Evolutionary conservation across 768 basidiomycete genomes (phyloP).

Genomic region (Hygrocybe coccinea): DNA sequence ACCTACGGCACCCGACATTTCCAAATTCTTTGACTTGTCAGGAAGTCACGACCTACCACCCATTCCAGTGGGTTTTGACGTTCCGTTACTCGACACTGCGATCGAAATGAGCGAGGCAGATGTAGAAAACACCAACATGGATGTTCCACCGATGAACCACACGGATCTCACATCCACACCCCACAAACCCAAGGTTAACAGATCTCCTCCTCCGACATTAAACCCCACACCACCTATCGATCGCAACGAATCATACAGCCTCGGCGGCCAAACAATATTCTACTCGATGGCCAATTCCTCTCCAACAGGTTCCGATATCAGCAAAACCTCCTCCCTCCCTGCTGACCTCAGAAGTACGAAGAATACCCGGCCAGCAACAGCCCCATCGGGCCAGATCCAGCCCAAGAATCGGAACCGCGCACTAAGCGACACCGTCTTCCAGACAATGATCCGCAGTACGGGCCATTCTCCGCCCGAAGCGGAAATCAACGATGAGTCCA

Average conservation of each 20-base stretch:
- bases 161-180: constrained; percentile 38
- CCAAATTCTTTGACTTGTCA: constrained; percentile 57
- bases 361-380: constrained; percentile 21
- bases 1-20: constrained; percentile 40
- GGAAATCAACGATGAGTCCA: constrained; percentile 60
- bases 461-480: constrained; percentile 45
- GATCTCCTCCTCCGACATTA: not conserved
- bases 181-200: constrained; percentile 32
- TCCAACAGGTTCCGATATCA: constrained; percentile 9
- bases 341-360: constrained; percentile 15
- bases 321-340: constrained; percentile 9
- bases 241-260: constrained; percentile 64
- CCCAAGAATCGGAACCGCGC: constrained; percentile 47
- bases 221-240: constrained; percentile 27
- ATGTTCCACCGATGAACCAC: constrained; percentile 15
- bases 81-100: constrained; percentile 30
- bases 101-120: constrained; percentile 10
- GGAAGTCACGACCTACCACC: constrained; percentile 48
- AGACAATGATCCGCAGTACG: constrained; percentile 46
- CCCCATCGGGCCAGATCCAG: constrained; percentile 28
- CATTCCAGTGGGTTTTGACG: constrained; percentile 41
- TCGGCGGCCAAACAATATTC: constrained; percentile 61
- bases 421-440: constrained; percentile 61
- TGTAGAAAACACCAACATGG: constrained; percentile 15
- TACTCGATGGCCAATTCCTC: constrained; percentile 40